Evolutionary conservation across 2,329 filamentous ascomycete species (phyloP), one percentile per base, ranked within the genome.

Genomic region (Paraphaeosphaeria minitans): DNA sequence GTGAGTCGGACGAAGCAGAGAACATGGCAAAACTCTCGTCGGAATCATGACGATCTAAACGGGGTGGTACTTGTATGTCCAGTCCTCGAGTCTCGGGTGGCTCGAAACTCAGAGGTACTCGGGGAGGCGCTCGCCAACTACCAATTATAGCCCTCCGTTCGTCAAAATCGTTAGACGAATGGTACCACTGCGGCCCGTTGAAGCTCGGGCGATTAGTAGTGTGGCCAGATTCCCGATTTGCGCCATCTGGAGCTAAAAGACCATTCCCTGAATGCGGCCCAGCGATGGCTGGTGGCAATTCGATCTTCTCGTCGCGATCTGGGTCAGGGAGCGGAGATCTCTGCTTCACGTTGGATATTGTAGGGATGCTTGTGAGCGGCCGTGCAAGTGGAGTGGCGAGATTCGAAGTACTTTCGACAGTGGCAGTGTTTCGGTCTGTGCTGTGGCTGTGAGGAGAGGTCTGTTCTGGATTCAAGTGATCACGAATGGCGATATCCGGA

Each of bases 1-100:
- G 79, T 6, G 85, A 88, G 60, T 84, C 84, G 1, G 84, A 83
- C 10, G 85, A 86, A n/a, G 84, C 83, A 41, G 85, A 87, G 62
- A 88, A 87, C 82, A 88, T 87, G 22, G 82, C 78, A 64, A 88
- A 87, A 69, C 85, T 88, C 61, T 88, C 86, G 7, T 82, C 80
- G 24, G 85, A 88, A 64, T 86, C 82, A 65, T 85, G 84, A 37
- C 84, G 81, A 51, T 79, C 68, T 61, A 81, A 66, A 14, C 70
- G 66, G 33, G 70, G 75, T 22, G 75, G 73, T 16, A 72, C 67
- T 9, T 63, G 65, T 43, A 74, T 72, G 56, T 65, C 77, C 77
- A 63, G 67, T 64, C 54, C 74, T 66, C 64, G 67, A 67, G 59
- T 74, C 70, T 64, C 67, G 70, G 80, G 75, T 49, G 74, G 74